These are phyloP conservation scores for Diddensiella santjacobensis DNA, from an alignment of 805 yeast species.

Conservation along the genomic window DNA sequence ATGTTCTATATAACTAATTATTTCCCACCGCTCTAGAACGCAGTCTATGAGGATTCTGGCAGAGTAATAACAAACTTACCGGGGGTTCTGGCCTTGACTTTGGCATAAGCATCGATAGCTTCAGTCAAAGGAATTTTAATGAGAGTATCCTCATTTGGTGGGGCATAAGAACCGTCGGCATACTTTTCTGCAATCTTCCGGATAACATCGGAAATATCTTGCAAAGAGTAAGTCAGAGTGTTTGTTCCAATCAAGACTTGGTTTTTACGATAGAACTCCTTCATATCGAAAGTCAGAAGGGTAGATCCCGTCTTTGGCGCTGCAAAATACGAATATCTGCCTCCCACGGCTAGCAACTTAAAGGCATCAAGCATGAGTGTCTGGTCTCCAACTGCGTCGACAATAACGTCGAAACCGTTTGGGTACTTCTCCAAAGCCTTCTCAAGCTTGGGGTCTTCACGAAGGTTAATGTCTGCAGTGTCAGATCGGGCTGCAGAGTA, in stretches of 20 bases:
- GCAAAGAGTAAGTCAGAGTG: neutral
- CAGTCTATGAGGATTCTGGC: no score
- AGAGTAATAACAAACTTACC: neutral
- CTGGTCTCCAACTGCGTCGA: slow-evolving; percentile 7
- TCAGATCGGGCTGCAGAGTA: slow-evolving; percentile 3
- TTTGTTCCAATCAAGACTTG: neutral
- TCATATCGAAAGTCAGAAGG: neutral
- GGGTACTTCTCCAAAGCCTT: neutral
- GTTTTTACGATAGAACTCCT: neutral
- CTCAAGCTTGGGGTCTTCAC: slow-evolving; percentile 3
- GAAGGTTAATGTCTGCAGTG: slow-evolving; percentile 2
- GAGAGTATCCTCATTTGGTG: neutral
- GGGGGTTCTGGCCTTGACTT: neutral
- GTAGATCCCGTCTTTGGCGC: neutral
- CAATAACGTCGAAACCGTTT: slow-evolving; percentile 2
- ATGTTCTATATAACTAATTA: no score
- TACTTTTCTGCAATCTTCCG: neutral
- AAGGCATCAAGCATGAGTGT: neutral
- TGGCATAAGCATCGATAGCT: neutral
- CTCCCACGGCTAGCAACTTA: neutral
- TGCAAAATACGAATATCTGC: neutral
- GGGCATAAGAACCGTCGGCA: neutral
- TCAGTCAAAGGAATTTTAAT: neutral
- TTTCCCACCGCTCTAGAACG: no score
- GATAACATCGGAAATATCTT: neutral